phyloP scores from a whole-genome alignment of 2,329 filamentous ascomycete genomes.

The Claviceps pusilla region DNA sequence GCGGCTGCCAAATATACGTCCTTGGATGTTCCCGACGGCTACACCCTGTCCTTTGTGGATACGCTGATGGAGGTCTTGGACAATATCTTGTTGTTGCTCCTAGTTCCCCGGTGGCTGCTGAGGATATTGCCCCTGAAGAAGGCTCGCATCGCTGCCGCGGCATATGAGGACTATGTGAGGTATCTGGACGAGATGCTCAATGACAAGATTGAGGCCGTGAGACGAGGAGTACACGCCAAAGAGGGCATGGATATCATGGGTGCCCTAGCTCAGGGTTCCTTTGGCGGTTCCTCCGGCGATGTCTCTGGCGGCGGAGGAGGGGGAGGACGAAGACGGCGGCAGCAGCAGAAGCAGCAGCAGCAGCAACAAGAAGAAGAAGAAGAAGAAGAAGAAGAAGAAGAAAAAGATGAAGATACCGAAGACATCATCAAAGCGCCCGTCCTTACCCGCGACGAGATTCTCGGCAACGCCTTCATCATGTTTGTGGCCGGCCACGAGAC shows the following conservation, averaged over 20 bases:
- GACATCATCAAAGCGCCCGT: slow-evolving; percentile 16
- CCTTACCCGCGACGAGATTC: slow-evolving; percentile 48
- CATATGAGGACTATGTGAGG: slow-evolving; percentile 46
- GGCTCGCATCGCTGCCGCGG: slow-evolving; percentile 35
- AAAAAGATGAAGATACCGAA: slow-evolving; percentile 16
- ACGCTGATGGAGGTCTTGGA: slow-evolving; percentile 48
- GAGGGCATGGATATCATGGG: slow-evolving; percentile 40
- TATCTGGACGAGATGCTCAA: slow-evolving; percentile 58
- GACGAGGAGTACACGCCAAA: slow-evolving; percentile 20
- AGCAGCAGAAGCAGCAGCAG: slow-evolving; percentile 14
- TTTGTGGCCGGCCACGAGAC: slow-evolving; percentile 68
- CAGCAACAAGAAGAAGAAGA: slow-evolving; percentile 13
- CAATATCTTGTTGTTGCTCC: slow-evolving; percentile 45
- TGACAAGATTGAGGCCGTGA: slow-evolving; percentile 36
- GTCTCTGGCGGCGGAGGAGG: neutral
- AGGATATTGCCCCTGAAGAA: slow-evolving; percentile 35
- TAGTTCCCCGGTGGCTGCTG: slow-evolving; percentile 44
- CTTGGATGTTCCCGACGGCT: slow-evolving; percentile 31
- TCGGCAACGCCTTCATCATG: slow-evolving; percentile 57
- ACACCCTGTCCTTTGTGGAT: slow-evolving; percentile 50
- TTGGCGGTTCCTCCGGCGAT: neutral
- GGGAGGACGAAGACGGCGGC: slow-evolving; percentile 13
- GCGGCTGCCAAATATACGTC: slow-evolving; percentile 34
- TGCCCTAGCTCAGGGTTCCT: slow-evolving; percentile 19
- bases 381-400: slow-evolving; percentile 10